Base-by-base conservation (phyloP, 352 stramenopile genomes). In the Phytophthora sansomeana region DNA sequence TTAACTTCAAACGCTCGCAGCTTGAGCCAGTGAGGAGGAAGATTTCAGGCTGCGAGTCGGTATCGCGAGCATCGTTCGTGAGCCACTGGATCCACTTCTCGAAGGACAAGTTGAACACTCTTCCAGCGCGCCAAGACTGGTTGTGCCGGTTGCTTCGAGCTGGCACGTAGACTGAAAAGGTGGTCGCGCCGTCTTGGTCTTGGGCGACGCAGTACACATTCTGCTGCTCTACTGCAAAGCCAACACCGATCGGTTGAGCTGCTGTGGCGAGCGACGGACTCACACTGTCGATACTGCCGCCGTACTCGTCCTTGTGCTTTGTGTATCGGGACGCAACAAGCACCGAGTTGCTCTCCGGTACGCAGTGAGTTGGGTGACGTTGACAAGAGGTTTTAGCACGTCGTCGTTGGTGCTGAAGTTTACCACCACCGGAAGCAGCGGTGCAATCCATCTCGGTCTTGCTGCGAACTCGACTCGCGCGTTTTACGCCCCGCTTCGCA, bases 1-100 rank as follows among this genome's bases (percentile, higher is more conserved):
- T 41, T n/a, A 56, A 33, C 11, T 58, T 35, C 28, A 64, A 17
- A 11, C 57, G 57, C 11, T 56, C 36, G 36, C 57, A 64, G 11
- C n/a, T 30, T 3, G 28, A 43, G 10, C 29, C 29, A 5, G 44
- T 42, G 28, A 64, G 32, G 17, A 30, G 46, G 17, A 57, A 57
- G 13, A 57, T 29, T 26, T 56, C 57, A 7, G 57, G 46, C 9
- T 14, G 26, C 10, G 38, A 26, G 10, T 43, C 46, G 26, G 29
- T 19, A 21, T 43, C 17, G n/a, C 28, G 36, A 49, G 57, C 30
- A 33, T 58, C 43, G 6, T 29, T 38, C 28, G 46, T 35, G 16
- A 57, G 9, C 33, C 44, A 49, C 13, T n/a, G 33, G 10, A 41
- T 11, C 57, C 57, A 57, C n/a, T 64, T 19, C 17, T 14, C 7